These are phyloP conservation scores for Nakaseomyces glabratus DNA, from an alignment of 1,139 yeast genomes.

Conservation along the genomic window DNA sequence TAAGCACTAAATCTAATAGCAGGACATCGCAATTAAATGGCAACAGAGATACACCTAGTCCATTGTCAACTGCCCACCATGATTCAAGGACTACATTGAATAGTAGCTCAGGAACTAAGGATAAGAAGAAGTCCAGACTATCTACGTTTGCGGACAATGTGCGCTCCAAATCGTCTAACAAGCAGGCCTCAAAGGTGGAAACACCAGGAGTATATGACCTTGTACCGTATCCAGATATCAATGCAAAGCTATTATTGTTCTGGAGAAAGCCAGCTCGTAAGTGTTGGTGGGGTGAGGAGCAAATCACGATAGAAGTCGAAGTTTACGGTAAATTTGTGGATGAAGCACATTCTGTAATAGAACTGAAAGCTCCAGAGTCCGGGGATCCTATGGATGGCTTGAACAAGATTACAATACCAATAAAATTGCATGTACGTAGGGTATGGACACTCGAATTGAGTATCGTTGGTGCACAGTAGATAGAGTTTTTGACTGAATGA, in stretches of 20 bases:
- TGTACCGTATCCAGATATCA: constrained; percentile 30
- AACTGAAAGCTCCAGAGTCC: constrained; percentile 18
- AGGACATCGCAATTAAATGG: neutral
- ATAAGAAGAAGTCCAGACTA: constrained; percentile 40
- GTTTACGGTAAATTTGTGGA: constrained; percentile 27
- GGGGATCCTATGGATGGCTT: constrained; percentile 17
- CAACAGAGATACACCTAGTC: neutral
- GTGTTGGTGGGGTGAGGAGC: constrained; percentile 94
- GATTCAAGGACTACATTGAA: neutral
- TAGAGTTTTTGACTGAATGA: too few relatives aligned
- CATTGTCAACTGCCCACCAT: constrained; percentile 1
- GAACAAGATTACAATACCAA: constrained; percentile 24
- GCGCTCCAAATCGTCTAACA: constrained; percentile 33
- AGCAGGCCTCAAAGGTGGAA: constrained; percentile 43
- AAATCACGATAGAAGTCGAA: constrained; percentile 44
- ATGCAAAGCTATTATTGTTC: constrained; percentile 68
- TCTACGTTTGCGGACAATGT: constrained; percentile 38
- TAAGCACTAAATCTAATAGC: constrained; percentile 3
- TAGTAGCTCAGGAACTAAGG: constrained; percentile 10
- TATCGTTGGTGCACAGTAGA: constrained; percentile 35
- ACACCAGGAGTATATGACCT: constrained; percentile 32
- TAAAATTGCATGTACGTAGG: constrained; percentile 35
- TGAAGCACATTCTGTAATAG: constrained; percentile 13
- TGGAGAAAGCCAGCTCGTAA: constrained; percentile 99
- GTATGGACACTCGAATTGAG: constrained; percentile 38